Base-by-base conservation (phyloP, 1,139 yeast genomes). In the Sugiyamaella grinbergsii region DNA sequence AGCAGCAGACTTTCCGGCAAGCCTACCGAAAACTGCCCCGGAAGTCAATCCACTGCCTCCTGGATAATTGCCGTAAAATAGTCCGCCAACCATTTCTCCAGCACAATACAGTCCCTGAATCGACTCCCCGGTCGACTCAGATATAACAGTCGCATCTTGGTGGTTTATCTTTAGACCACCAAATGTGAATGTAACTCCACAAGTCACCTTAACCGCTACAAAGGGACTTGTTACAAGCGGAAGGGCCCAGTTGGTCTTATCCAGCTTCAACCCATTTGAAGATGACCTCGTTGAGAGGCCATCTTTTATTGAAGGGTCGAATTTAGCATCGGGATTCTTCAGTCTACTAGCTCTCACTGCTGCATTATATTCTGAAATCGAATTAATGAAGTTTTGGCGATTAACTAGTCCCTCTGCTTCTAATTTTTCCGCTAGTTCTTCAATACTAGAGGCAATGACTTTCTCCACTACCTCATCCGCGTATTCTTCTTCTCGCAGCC, bases 31-130 rank as follows among this genome's bases (percentile, higher is more conserved):
- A 10, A 29, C 33, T 29, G 33, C 33, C 4, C 33, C 33, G 15
- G 33, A n/a, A 29, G 33, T 29, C 13, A 29, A 29, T 11, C 33
- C 33, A 29, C 33, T 29, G 6, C 33, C 33, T 29, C 33, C 33
- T 5, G 33, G 33, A 29, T 29, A 29, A 29, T 29, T 29, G 5
- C 33, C 33, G 13, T 29, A 29, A 16, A 29, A 29, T 5, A 29
- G 33, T 5, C 33, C 33, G 10, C 33, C 33, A 5, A 29, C 33
- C 33, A 29, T 29, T 29, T 29, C 33, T 29, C 33, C 33, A 8
- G 33, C 33, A 29, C 33, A 29, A 8, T 29, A 29, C 4, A 29
- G 15, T 29, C 33, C 33, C 13, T n/a, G 33, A 8, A 29, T 13
- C 15, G 33, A 8, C 13, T 8, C 5, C 5, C 33, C 33, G 13